Evolutionary conservation across 176 grass and related monocot genomes (phyloP), one percentile per base, ranked within the genome.

Genomic region (Elymus sibiricus): DNA sequence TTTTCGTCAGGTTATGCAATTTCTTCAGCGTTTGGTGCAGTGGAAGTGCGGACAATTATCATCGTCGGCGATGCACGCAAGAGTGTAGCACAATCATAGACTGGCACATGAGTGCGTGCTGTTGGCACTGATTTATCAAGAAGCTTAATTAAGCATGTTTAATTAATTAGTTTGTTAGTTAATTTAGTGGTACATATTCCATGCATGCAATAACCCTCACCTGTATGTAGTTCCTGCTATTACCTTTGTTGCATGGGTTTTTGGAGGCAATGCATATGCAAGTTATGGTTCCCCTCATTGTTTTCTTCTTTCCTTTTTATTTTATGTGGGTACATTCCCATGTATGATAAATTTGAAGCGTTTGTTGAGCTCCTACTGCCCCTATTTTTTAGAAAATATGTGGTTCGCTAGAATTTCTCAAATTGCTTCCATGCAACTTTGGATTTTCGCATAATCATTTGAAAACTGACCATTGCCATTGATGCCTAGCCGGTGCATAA

Each of bases 1-100:
- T 86, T 83, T 78, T 68, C 7, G 83, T 22, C 79, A 98, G 93
- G 96, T 98, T n/a, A 98, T 90, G 93, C 88, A 98, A 73, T 95
- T 98, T 82, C 81, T 98, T 27, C 43, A 77, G 14, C 88, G 88
- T 59, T 58, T 99, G 64, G 97, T 94, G 42, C 79, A 99, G 32
- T 94, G 92, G 94, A 91, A 96, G 76, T 58, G 84, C 47, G 59
- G 38, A 68, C 27, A 37, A 46, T 79, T 49, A 24, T 43, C 37
- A 39, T 8, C 78, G 43, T 21, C 84, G 9, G 49, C 46, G 64
- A 28, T 26, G 43, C n/a, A n/a, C 49, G 59, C 83, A n/a, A 92
- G 83, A 74, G 78, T 82, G 53, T 67, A 82, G 46, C 7, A 84
- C 72, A 79, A 21, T 26, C 40, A 43, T 3, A 43, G 10, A 3